Conservation (phyloP, 2,329 filamentous ascomycete genomes). For the Mollisia scopiformis region DNA sequence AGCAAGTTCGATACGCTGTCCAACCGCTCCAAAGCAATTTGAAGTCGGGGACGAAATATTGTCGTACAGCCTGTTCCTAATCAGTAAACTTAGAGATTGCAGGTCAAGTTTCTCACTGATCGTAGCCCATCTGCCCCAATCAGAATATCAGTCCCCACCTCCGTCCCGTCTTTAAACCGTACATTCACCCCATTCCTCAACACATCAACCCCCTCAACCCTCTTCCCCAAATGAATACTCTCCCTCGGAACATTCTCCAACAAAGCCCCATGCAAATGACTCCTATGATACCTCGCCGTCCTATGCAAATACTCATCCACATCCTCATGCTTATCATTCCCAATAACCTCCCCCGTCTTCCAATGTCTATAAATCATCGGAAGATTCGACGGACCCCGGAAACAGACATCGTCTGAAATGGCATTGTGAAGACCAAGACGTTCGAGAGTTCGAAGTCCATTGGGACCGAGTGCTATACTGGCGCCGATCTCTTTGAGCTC, state of each 20-base stretch:
- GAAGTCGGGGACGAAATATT: constrained; percentile 32
- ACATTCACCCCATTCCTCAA: constrained; percentile 25
- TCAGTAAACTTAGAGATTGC: not conserved
- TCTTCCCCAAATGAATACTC: constrained; percentile 36
- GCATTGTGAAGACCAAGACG: constrained; percentile 38
- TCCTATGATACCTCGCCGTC: constrained; percentile 40
- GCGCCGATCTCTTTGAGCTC: constrained; percentile 41
- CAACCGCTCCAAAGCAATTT: constrained; percentile 40
- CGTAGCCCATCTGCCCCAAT: constrained; percentile 40
- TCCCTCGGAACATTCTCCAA: constrained; percentile 33
- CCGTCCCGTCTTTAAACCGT: constrained; percentile 35
- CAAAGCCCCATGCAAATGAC: constrained; percentile 39
- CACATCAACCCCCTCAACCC: constrained; percentile 14
- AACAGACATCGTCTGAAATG: constrained; percentile 36
- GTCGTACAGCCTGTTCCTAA: constrained; percentile 22
- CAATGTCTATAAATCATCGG: constrained; percentile 23
- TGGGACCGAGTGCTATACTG: constrained; percentile 41
- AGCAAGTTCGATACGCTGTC: constrained; percentile 40
- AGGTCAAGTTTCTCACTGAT: constrained; percentile 28
- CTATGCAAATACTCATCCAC: constrained; percentile 35
- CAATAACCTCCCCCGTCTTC: constrained; percentile 41
- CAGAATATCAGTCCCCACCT: constrained; percentile 33
- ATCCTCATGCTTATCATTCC: constrained; percentile 26
- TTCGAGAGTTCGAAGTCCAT: constrained; percentile 42
- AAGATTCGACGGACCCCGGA: constrained; percentile 32